These are phyloP conservation scores for Prinsepia uniflora DNA, from an alignment of 306 rosid species.

Conservation along the genomic window DNA sequence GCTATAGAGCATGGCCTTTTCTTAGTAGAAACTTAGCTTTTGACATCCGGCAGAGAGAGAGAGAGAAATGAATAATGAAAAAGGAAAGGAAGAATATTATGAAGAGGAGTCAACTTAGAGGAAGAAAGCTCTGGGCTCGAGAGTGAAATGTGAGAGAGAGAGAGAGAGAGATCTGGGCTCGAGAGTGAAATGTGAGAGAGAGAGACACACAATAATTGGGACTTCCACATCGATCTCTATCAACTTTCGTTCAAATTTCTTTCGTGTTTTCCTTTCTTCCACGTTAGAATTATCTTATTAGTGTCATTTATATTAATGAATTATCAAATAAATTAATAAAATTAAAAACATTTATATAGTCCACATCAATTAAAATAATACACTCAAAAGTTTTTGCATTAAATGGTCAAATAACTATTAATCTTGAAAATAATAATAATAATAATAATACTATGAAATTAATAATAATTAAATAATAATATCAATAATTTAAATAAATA, in stretches of 20 bases:
- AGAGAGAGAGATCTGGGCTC: conserved; percentile 54
- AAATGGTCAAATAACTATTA: too few relatives aligned
- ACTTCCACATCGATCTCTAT: conserved; percentile 23
- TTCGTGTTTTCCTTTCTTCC: too few relatives aligned
- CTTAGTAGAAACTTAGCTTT: conserved; percentile 19
- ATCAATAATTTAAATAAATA: too few relatives aligned
- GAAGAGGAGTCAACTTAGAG: conserved; percentile 21
- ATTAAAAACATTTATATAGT: too few relatives aligned
- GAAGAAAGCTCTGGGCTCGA: conserved; percentile 62
- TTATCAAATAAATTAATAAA: too few relatives aligned
- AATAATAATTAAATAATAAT: too few relatives aligned
- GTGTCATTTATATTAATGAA: too few relatives aligned
- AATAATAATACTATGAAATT: too few relatives aligned
- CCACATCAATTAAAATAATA: too few relatives aligned
- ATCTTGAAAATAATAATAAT: too few relatives aligned
- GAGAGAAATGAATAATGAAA: background rate
- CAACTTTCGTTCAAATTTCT: conserved; percentile 7
- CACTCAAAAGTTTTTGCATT: too few relatives aligned
- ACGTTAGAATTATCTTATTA: too few relatives aligned
- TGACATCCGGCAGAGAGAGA: conserved; percentile 6
- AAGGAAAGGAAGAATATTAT: background rate
- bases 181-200: conserved; percentile 40
- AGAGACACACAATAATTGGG: conserved; percentile 36
- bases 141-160: conserved; percentile 29
- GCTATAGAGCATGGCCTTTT: conserved; percentile 4